These are phyloP conservation scores for Geotrichum restrictum DNA, from an alignment of 1,139 yeast genomes.

Conservation along the genomic window DNA sequence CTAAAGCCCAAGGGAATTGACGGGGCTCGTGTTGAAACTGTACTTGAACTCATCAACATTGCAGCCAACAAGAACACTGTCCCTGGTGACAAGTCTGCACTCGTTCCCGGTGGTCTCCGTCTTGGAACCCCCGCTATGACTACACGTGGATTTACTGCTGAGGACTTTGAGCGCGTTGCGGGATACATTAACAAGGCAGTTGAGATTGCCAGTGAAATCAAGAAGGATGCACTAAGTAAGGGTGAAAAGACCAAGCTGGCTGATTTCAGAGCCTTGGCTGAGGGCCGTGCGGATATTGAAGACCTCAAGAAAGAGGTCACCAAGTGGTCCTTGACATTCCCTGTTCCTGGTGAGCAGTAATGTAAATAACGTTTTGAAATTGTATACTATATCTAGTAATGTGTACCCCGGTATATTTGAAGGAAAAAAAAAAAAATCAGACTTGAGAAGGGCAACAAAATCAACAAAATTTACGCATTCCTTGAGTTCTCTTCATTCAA, in stretches of 20 bases:
- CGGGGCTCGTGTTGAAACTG: conserved; percentile 93
- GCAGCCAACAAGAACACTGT: conserved; percentile 95
- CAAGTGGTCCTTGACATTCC: conserved; percentile 90
- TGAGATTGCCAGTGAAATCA: conserved; percentile 70
- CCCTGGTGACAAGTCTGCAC: conserved; percentile 92
- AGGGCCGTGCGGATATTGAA: conserved; percentile 62
- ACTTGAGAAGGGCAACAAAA: too few species aligned
- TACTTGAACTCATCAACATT: conserved; percentile 82
- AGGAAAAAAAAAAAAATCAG: too few species aligned
- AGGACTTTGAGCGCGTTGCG: conserved; percentile 74
- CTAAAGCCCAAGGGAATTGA: conserved; percentile 81
- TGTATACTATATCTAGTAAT: neutral
- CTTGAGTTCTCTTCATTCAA: too few species aligned
- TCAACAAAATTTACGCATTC: too few species aligned
- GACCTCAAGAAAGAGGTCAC: conserved; percentile 73
- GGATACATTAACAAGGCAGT: conserved; percentile 77
- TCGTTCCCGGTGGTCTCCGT: conserved; percentile 93
- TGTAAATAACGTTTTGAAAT: neutral
- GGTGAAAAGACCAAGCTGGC: conserved; percentile 79
- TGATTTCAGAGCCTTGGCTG: conserved; percentile 82
- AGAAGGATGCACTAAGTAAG: conserved; percentile 65
- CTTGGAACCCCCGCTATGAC: conserved; percentile 99
- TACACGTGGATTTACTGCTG: conserved; percentile 82
- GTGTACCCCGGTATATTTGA: too few species aligned
- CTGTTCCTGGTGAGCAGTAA: conserved; percentile 62